Conservation (phyloP, 2,329 filamentous ascomycete species). For the Dothidotthia symphoricarpi region DNA sequence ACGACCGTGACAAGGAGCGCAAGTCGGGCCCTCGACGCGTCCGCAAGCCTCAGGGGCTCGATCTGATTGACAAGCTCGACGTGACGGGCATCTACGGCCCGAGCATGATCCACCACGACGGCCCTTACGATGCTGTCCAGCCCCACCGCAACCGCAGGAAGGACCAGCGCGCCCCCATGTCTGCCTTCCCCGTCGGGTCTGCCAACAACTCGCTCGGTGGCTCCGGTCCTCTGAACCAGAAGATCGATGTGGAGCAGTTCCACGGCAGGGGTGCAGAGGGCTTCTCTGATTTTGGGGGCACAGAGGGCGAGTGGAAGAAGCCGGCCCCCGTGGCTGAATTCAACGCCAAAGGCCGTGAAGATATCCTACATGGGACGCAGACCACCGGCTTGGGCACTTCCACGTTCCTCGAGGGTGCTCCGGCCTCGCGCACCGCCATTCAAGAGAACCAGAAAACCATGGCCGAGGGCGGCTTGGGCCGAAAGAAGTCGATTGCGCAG, state of each 20-base stretch:
- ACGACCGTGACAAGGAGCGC: conserved; percentile 44
- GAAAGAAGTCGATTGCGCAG: conserved; percentile 94
- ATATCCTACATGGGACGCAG: conserved; percentile 80
- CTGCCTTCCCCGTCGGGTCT: conserved; percentile 90
- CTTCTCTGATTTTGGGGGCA: conserved; percentile 70
- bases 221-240: conserved; percentile 75
- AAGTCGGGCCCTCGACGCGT: conserved; percentile 39
- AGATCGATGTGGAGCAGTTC: conserved; percentile 82
- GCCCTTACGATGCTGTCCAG: conserved; percentile 94
- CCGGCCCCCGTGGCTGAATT: conserved; percentile 30
- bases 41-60: conserved; percentile 57
- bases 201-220: conserved; percentile 91
- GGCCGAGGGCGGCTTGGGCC: conserved; percentile 58
- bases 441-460: conserved; percentile 58
- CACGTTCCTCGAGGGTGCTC: conserved; percentile 92
- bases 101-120: conserved; percentile 94
- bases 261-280: conserved; percentile 84
- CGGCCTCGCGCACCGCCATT: conserved; percentile 77
- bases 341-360: conserved; percentile 49
- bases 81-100: conserved; percentile 94
- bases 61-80: conserved; percentile 95
- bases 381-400: conserved; percentile 84
- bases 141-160: conserved; percentile 88
- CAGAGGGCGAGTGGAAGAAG: conserved; percentile 40
- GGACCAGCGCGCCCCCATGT: conserved; percentile 83